A percentile compares a stretch with the other conserved stretches of the same genome.
Evolutionary conservation across 495 filamentous ascomycete species (phyloP).

Genomic region (Aspergillus nanangensis): DNA sequence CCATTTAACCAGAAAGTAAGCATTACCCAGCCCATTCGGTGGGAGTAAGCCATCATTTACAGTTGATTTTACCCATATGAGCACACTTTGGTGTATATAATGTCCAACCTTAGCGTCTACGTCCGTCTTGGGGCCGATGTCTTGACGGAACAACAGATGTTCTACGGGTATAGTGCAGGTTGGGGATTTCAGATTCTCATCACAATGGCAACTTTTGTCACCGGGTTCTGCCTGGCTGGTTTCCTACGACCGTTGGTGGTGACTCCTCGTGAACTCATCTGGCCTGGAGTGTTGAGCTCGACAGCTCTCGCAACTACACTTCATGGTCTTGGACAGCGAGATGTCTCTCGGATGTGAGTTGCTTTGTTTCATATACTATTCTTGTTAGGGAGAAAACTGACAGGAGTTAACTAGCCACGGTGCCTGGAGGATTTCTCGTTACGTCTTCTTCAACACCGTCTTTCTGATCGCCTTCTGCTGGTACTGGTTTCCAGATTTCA

Average conservation of each 20-base stretch:
- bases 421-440: constrained; percentile 77
- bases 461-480: constrained; percentile 60
- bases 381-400: no score
- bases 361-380: constrained; percentile 84
- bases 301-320: constrained; percentile 78
- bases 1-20: constrained; percentile 55
- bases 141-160: constrained; percentile 54
- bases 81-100: constrained; percentile 63
- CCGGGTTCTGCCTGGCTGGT: constrained; percentile 50
- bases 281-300: constrained; percentile 78
- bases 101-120: constrained; percentile 44
- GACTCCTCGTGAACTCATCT: constrained; percentile 75
- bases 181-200: constrained; percentile 46
- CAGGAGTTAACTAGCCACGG: constrained; percentile 69
- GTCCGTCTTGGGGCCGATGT: constrained; percentile 62
- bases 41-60: constrained; percentile 11
- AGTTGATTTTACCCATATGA: constrained; percentile 35
- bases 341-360: no score
- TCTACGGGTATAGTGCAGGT: constrained; percentile 60
- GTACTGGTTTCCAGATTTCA: constrained; percentile 78
- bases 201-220: constrained; percentile 39
- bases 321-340: constrained; percentile 42
- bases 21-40: background rate
- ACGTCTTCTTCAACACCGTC: constrained; percentile 73
- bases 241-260: constrained; percentile 70